A percentile compares a stretch with the other conserved stretches of the same genome.
Conservation (phyloP, 768 basidiomycete genomes). For the Galerina marginata region DNA sequence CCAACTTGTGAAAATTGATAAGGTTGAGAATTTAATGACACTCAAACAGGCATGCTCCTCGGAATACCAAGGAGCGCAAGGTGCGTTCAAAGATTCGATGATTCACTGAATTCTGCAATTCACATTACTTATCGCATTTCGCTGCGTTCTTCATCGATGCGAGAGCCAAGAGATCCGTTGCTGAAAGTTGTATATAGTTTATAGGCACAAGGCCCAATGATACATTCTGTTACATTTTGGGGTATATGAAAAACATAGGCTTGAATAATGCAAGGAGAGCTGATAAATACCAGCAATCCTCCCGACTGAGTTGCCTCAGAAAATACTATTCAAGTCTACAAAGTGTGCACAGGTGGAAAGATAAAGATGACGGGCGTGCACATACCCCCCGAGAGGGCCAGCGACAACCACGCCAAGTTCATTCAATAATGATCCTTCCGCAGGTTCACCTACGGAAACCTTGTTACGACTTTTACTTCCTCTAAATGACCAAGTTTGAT, state of each 20-base stretch:
- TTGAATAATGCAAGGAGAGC: slow-evolving; percentile 22
- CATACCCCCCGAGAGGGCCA: slow-evolving; percentile 36
- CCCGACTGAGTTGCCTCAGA: slow-evolving; percentile 12
- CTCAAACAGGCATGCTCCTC: slow-evolving; percentile 79
- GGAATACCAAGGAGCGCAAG: slow-evolving; percentile 80
- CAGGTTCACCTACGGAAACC: slow-evolving; percentile 85
- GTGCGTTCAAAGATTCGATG: slow-evolving; percentile 86
- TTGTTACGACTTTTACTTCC: slow-evolving; percentile 86
- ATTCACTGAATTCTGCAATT: slow-evolving; percentile 85
- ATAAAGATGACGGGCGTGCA: slow-evolving; percentile 43
- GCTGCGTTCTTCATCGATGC: slow-evolving; percentile 84
- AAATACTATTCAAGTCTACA: slow-evolving; percentile 32
- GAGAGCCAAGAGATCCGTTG: slow-evolving; percentile 80
- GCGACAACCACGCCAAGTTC: slow-evolving; percentile 36
- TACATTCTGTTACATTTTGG: slow-evolving; percentile 33
- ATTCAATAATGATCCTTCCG: slow-evolving; percentile 75
- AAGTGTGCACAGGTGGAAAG: slow-evolving; percentile 54
- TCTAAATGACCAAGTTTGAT: slow-evolving; percentile 84
- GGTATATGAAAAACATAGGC: slow-evolving; percentile 34
- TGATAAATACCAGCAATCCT: slow-evolving; percentile 8
- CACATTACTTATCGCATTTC: slow-evolving; percentile 84
- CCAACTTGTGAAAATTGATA: slow-evolving; percentile 30
- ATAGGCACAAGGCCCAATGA: slow-evolving; percentile 31
- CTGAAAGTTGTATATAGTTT: slow-evolving; percentile 44
- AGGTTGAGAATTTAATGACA: slow-evolving; percentile 66